Conservation (phyloP, 768 basidiomycete genomes). For the Kwoniella sp. region DNA sequence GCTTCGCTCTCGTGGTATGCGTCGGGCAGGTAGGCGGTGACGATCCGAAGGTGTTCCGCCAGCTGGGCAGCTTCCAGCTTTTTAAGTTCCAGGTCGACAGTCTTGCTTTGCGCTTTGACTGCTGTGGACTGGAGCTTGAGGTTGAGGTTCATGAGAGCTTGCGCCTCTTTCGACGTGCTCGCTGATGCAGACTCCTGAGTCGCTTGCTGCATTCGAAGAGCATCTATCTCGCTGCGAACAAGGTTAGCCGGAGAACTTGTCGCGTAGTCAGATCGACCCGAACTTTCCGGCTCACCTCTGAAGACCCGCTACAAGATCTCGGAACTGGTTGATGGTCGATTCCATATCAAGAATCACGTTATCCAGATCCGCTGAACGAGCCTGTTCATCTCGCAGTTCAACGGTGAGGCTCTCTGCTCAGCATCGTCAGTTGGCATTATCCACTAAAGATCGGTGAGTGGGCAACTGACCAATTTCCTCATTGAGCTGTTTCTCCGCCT, state of each 20-base stretch:
- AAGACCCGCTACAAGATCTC: constrained; percentile 81
- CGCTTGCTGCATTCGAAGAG: constrained; percentile 78
- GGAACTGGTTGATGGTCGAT: constrained; percentile 83
- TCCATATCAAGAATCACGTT: constrained; percentile 83
- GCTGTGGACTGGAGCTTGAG: constrained; percentile 90
- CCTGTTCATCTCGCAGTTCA: constrained; percentile 67
- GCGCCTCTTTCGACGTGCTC: constrained; percentile 80
- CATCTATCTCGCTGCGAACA: constrained; percentile 73
- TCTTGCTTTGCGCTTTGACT: constrained; percentile 83
- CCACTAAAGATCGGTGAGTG: too few relatives aligned
- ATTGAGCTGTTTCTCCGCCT: constrained; percentile 86
- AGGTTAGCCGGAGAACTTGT: neutral
- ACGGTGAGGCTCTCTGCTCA: constrained; percentile 41
- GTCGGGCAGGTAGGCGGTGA: constrained; percentile 89
- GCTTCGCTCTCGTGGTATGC: constrained; percentile 85
- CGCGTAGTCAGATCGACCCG: neutral
- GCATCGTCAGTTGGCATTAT: neutral
- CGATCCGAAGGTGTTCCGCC: constrained; percentile 74
- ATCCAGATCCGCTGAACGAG: constrained; percentile 70
- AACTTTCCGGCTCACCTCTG: constrained; percentile 64
- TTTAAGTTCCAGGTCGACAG: constrained; percentile 84
- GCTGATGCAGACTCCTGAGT: constrained; percentile 80
- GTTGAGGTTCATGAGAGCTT: constrained; percentile 91
- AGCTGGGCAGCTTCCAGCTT: constrained; percentile 82
- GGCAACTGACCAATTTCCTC: constrained; percentile 75